These are phyloP conservation scores for Fusarium dimerum DNA, from an alignment of 2,329 filamentous ascomycete species.

Conservation along the genomic window DNA sequence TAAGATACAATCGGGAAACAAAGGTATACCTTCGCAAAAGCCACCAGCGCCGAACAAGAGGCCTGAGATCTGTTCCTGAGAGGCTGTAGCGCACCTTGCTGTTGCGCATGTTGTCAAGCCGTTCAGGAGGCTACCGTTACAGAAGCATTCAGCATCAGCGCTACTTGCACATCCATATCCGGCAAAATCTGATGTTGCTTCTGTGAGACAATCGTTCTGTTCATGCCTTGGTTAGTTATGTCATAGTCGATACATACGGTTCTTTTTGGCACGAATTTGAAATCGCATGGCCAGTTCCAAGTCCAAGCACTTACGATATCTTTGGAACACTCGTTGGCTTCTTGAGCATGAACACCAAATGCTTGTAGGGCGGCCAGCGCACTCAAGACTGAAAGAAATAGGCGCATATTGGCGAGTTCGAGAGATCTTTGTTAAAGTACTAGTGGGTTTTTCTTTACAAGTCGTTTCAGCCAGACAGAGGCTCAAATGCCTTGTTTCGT, in stretches of 20 bases:
- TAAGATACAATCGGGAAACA: not conserved
- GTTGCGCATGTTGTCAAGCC: not conserved
- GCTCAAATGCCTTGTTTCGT: not conserved
- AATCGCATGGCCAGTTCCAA: not conserved
- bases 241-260: not conserved
- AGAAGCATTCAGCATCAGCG: not conserved
- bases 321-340: slow-evolving; percentile 5
- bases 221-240: not conserved
- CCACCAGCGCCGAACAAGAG: not conserved
- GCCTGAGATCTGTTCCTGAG: not conserved
- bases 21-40: not conserved
- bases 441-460: not conserved
- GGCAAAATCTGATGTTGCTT: not conserved
- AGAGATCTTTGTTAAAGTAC: slow-evolving; percentile 4
- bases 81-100: not conserved
- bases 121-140: not conserved
- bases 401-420: slow-evolving; percentile 25
- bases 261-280: not conserved
- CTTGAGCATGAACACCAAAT: slow-evolving; percentile 26
- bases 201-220: not conserved
- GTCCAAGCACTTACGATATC: slow-evolving; percentile 34
- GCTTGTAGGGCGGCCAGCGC: slow-evolving; percentile 31
- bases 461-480: not conserved
- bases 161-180: not conserved
- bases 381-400: slow-evolving; percentile 30